These are phyloP conservation scores for Stentor coeruleus DNA, from an alignment of 73 alveolate genomes.

Conservation along the genomic window DNA sequence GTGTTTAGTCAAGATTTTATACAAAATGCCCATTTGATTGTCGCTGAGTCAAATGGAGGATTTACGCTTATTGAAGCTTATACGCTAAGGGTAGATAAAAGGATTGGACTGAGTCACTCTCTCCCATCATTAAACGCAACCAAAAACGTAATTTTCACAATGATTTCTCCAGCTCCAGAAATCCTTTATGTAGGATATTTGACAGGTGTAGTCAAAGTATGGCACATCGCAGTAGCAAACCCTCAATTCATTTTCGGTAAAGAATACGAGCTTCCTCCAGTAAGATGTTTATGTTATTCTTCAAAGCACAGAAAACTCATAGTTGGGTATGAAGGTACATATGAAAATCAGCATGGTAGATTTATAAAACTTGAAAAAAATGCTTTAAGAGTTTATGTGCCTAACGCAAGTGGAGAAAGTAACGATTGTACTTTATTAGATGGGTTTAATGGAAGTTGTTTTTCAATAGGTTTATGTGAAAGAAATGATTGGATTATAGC, in stretches of 20 bases:
- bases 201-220: not conserved
- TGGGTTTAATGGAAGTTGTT: not conserved
- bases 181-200: conserved; percentile 9
- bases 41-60: not conserved
- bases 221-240: not conserved
- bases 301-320: not conserved
- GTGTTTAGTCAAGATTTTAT: not conserved
- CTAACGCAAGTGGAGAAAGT: not conserved
- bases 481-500: not conserved
- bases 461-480: not conserved
- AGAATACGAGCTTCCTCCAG: not conserved
- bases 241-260: not conserved
- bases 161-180: conserved; percentile 20
- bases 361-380: not conserved
- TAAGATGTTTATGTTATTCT: not conserved
- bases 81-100: not conserved
- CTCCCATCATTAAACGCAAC: not conserved
- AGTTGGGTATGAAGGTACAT: not conserved
- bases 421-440: not conserved
- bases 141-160: not conserved
- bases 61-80: conserved; percentile 8
- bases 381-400: conserved; percentile 1
- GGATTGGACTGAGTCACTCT: not conserved
- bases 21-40: not conserved
- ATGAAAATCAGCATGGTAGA: not conserved